Evolutionary conservation across 768 basidiomycete species (phyloP).

Genomic region (Paxillus rubicundulus): DNA sequence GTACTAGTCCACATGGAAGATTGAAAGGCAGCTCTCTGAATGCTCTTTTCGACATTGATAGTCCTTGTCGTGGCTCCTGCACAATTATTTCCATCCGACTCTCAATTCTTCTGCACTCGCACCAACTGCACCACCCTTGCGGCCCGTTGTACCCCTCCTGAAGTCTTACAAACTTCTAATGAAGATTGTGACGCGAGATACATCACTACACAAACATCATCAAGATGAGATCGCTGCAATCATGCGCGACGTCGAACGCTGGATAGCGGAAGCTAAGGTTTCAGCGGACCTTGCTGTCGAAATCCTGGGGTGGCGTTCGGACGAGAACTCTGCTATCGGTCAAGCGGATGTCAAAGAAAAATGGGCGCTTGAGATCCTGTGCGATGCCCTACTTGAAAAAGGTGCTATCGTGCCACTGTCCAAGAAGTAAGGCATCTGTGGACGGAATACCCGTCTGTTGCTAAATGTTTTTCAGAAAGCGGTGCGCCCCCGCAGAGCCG

Average conservation of each 20-base stretch:
- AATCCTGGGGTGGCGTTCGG: constrained; percentile 44
- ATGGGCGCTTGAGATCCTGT: constrained; percentile 68
- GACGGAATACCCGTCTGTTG: background rate
- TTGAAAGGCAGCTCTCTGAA: background rate
- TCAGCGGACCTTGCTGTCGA: constrained; percentile 51
- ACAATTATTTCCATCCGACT: constrained; percentile 82
- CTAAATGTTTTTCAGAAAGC: constrained; percentile 48
- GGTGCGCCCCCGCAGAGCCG: constrained; percentile 38
- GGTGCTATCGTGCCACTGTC: constrained; percentile 81
- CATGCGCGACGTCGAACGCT: constrained; percentile 68
- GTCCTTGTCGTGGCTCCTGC: constrained; percentile 81
- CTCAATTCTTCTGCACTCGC: constrained; percentile 50
- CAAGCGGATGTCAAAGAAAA: constrained; percentile 54
- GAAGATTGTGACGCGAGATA: constrained; percentile 64
- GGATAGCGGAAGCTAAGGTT: constrained; percentile 73
- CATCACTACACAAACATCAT: constrained; percentile 51
- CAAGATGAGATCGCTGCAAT: constrained; percentile 48
- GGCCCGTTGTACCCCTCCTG: constrained; percentile 65
- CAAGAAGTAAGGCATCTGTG: constrained; percentile 58
- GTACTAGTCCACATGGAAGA: constrained; percentile 35
- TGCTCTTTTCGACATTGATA: constrained; percentile 29
- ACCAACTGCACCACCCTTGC: constrained; percentile 37
- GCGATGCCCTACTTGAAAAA: constrained; percentile 61
- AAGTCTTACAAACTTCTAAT: constrained; percentile 69
- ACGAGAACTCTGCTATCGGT: constrained; percentile 28